Percentiles rank a stretch among this genome's conserved stretches.
Evolutionary conservation across 345 rosid species (phyloP).

Genomic region (Brassica nigra): DNA sequence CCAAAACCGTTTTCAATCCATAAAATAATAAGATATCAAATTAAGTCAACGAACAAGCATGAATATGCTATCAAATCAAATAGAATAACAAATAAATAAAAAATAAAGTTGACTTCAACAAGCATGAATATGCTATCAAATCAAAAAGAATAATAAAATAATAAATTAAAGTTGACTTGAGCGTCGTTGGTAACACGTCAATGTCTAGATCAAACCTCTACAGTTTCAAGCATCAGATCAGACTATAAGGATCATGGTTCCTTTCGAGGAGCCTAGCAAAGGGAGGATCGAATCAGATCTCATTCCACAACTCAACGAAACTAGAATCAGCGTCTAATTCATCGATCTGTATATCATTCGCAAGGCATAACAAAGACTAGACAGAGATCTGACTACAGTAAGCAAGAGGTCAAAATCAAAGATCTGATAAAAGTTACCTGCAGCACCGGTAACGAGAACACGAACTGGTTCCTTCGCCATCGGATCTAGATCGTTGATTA

Average conservation of each 20-base stretch:
- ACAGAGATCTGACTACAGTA: constrained; percentile 22
- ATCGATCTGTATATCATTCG: not conserved
- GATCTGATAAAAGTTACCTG: not conserved
- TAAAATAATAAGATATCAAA: not conserved
- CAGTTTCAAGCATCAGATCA: not conserved
- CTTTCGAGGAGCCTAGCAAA: not conserved
- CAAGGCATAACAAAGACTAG: not conserved
- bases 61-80: not conserved
- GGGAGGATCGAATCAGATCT: constrained; percentile 26
- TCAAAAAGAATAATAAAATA: not conserved
- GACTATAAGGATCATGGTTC: too few species aligned
- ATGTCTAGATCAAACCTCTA: constrained; percentile 9
- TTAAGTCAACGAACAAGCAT: not conserved
- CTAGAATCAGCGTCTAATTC: not conserved
- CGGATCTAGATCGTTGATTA: not conserved
- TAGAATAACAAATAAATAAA: too few species aligned
- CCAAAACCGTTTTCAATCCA: not conserved
- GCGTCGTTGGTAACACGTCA: not conserved
- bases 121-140: not conserved
- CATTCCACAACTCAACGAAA: not conserved
- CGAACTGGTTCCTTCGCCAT: constrained; percentile 4
- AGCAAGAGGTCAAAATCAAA: not conserved
- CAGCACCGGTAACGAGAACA: constrained; percentile 1
- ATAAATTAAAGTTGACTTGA: not conserved
- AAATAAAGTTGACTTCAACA: not conserved